Base-by-base conservation (phyloP, 495 filamentous ascomycete genomes). In the Alectoria sarmentosa region DNA sequence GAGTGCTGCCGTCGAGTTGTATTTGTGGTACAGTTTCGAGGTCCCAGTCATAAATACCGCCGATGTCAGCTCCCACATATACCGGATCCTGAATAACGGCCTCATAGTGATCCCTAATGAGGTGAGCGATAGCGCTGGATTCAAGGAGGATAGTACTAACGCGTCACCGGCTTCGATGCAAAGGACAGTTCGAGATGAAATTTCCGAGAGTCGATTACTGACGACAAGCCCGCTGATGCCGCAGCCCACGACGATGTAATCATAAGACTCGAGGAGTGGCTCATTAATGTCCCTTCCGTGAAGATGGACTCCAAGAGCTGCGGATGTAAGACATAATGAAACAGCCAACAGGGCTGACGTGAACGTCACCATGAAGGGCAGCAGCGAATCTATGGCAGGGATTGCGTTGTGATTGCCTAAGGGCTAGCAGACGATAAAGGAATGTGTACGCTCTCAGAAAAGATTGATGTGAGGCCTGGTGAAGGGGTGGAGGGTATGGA, bases 201-300 rank as follows among this genome's bases (percentile, higher is more conserved):
- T 66, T 57, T 74, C 73, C 1, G 73, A 72, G 15, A 75, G 68
- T 21, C 73, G 64, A 44, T 71, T 73, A 44, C 73, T 66, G 48
- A 73, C 66, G 0, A 75, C 73, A 23, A 75, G 73, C 4, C 73
- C 73, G 60, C 67, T 70, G 61, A 72, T 74, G 32, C 73, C 73
- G 55, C 73, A 71, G 52, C 73, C 73, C 26, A 75, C 73, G 26
- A 75, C 70, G 11, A 72, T 65, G 56, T 70, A 68, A 57, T 72
- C 70, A 61, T 72, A 72, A n/a, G 68, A 72, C 15, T 68, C 64
- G 26, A 65, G 68, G 11, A 72, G 15, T 38, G 68, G 67, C 26
- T 61, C 60, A 54, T 69, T 67, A 39, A 69, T 55, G 54, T 72
- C 70, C 19, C 70, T 68, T 32, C 68, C 66, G 32, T 65, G 61